A percentile compares a stretch with the other conserved stretches of the same genome.
phyloP scores from a whole-genome alignment of 495 filamentous ascomycete species.

The Parathielavia appendiculata region DNA sequence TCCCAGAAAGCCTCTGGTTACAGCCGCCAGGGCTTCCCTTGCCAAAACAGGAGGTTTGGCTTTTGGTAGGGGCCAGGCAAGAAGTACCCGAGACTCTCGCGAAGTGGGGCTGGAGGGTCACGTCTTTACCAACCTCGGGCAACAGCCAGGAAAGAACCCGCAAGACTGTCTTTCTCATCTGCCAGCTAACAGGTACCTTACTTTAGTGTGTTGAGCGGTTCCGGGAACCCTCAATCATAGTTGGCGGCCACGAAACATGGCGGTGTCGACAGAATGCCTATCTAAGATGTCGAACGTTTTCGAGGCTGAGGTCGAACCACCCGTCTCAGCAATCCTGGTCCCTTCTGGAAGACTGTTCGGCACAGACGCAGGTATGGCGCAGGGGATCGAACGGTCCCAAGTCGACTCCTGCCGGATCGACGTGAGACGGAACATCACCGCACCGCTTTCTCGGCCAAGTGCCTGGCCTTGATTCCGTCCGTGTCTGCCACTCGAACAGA shows the following conservation, averaged over 20 bases:
- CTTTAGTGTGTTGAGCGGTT: no score
- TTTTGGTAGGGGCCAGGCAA: background rate
- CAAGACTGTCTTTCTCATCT: no score
- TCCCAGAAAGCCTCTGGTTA: slow-evolving; percentile 9
- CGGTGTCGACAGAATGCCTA: background rate
- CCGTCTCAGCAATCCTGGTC: background rate
- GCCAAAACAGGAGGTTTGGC: slow-evolving; percentile 2
- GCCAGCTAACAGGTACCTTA: no score
- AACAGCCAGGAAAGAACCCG: no score
- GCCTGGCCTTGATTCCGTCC: slow-evolving; percentile 22
- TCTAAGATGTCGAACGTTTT: slow-evolving; percentile 28
- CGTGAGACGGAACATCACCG: slow-evolving; percentile 22
- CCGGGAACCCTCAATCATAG: no score
- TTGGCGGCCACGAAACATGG: background rate
- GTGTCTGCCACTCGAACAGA: background rate
- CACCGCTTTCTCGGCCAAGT: slow-evolving; percentile 11
- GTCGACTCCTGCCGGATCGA: slow-evolving; percentile 27
- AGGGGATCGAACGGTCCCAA: slow-evolving; percentile 28
- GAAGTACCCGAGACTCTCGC: slow-evolving; percentile 15
- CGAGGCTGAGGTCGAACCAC: slow-evolving; percentile 27
- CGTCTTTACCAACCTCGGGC: no score
- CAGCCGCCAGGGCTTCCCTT: slow-evolving; percentile 12
- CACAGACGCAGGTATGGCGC: slow-evolving; percentile 12
- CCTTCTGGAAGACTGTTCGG: slow-evolving; percentile 9
- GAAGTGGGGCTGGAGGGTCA: slow-evolving; percentile 3